Percentiles rank a stretch among this genome's conserved stretches.
These are phyloP conservation scores for Salix dunnii DNA, from an alignment of 345 rosid species.

Conservation along the genomic window DNA sequence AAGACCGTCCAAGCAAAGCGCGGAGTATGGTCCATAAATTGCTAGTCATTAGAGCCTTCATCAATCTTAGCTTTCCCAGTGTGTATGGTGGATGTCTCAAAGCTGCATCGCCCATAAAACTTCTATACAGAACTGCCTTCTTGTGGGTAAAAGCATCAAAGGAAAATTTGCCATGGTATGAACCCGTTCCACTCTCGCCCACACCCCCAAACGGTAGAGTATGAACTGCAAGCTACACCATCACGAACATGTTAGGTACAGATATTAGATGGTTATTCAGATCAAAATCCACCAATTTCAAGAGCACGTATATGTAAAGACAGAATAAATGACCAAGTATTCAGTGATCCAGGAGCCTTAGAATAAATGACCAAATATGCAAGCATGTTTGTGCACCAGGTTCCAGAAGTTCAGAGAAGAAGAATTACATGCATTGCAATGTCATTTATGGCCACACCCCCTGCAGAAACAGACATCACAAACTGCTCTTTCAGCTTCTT, in stretches of 20 bases:
- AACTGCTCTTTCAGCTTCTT: conserved; percentile 68
- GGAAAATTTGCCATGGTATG: conserved; percentile 95
- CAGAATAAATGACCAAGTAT: neutral
- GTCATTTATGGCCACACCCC: conserved; percentile 84
- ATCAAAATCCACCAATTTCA: neutral
- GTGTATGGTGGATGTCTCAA: conserved; percentile 88
- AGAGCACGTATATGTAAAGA: neutral
- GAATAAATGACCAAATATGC: neutral
- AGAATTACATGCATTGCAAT: conserved; percentile 67
- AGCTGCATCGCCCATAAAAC: conserved; percentile 56
- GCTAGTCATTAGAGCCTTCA: conserved; percentile 59
- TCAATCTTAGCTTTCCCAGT: conserved; percentile 44
- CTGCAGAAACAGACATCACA: conserved; percentile 67
- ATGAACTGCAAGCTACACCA: conserved; percentile 59
- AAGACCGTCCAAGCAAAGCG: conserved; percentile 47
- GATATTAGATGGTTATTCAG: neutral
- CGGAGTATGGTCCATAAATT: conserved; percentile 43
- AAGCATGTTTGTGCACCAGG: neutral
- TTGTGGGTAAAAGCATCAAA: conserved; percentile 94
- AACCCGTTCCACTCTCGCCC: conserved; percentile 87
- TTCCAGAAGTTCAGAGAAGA: conserved; percentile 9
- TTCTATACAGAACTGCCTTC: conserved; percentile 74
- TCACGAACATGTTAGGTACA: neutral
- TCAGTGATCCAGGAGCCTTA: neutral
- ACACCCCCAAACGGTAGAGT: conserved; percentile 91